Evolutionary conservation across 2,329 filamentous ascomycete genomes (phyloP), one percentile per base, ranked within the genome.

Genomic region (Chaetomium sp.): DNA sequence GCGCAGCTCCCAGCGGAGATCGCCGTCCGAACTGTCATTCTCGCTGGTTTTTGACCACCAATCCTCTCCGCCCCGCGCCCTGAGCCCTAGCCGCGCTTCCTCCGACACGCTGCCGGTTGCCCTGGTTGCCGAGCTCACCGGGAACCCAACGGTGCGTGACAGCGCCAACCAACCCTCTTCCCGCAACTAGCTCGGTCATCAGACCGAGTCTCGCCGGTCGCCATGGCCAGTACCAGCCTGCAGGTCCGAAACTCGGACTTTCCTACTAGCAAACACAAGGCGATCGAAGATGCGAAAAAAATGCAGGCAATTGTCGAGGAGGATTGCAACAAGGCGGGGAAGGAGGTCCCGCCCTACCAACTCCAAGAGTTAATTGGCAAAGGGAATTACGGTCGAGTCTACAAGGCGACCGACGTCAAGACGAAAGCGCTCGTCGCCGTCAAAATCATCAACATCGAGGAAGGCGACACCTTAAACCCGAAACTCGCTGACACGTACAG

Each of bases 361-460:
- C 84, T 90, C 49, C 78, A 83, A 27, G 87, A 90, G 74, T 78
- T 90, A 56, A 90, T 90, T 68, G 88, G 88, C 59, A 90, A 90
- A 72, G 88, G 88, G 51, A 85, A 84, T 63, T 90, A 86, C 70
- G 88, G 88, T 10, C 83, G 87, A 51, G 88, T 90, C 19, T 90
- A 89, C 77, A 90, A 89, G 76, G 86, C 79, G 23, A 76, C 72
- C 55, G 76, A 77, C 62, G 62, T 75, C 59, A 76, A 74, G 35
- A 75, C 75, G 51, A 73, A 75, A 23, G 70, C 81, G 59, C 75
- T 90, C 33, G 87, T 90, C 19, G 88, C 89, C 16, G 83, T 91
- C 72, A 91, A 95, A 78, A 93, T 93, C 70, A 91, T 93, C 72
- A 90, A 93, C 74, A 90, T 94, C 55, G 91, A 95, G 72, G 89